Conservation (phyloP, 345 rosid species). For the Bruguiera parviflora region DNA sequence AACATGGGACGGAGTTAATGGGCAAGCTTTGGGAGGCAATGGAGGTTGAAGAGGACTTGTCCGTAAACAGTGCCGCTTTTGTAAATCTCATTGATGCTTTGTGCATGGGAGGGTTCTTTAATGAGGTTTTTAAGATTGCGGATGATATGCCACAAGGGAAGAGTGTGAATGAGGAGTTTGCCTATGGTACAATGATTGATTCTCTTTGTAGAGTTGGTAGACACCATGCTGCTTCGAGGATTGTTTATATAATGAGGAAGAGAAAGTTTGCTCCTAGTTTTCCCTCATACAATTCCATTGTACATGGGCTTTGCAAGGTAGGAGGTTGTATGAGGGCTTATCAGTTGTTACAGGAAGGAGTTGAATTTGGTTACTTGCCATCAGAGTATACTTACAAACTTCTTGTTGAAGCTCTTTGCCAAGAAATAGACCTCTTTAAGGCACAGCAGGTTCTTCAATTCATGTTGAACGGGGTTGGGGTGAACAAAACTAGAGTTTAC, state of each 20-base stretch:
- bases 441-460: constrained; percentile 50
- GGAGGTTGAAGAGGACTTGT: constrained; percentile 40
- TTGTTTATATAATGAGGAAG: constrained; percentile 70
- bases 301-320: constrained; percentile 71
- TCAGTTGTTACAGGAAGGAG: constrained; percentile 76
- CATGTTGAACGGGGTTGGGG: constrained; percentile 56
- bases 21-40: constrained; percentile 57
- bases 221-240: constrained; percentile 76
- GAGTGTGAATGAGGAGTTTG: constrained; percentile 47
- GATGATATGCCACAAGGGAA: constrained; percentile 66
- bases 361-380: constrained; percentile 53
- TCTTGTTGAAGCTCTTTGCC: constrained; percentile 69
- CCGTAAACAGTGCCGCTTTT: constrained; percentile 58
- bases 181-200: constrained; percentile 71
- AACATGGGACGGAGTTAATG: constrained; percentile 41
- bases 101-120: constrained; percentile 62
- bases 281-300: constrained; percentile 65
- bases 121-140: constrained; percentile 59
- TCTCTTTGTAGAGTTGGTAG: constrained; percentile 57
- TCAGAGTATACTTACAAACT: constrained; percentile 72
- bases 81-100: constrained; percentile 58
- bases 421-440: constrained; percentile 46
- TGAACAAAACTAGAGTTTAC: constrained; percentile 56
- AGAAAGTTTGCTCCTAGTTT: constrained; percentile 50
- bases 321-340: constrained; percentile 75